phyloP scores from a whole-genome alignment of 768 basidiomycete genomes.

The Naganishia antarctica region DNA sequence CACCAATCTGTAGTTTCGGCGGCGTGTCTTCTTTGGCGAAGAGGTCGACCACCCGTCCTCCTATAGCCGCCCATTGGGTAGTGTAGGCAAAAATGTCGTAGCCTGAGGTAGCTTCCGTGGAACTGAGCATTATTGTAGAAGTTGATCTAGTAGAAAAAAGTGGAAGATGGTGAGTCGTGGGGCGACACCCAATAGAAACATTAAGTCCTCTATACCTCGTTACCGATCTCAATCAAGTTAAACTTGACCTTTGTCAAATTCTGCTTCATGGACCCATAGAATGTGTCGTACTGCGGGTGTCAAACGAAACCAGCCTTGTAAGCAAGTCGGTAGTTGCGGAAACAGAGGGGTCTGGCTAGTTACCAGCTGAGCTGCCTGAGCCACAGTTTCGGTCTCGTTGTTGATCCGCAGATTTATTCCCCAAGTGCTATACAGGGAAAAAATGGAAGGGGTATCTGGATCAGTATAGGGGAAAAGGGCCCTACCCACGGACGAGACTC shows the following conservation, averaged over 20 bases:
- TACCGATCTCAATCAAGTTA: constrained; percentile 27
- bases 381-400: constrained; percentile 26
- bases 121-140: neutral
- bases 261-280: neutral
- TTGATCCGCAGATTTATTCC: constrained; percentile 8
- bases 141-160: neutral
- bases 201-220: constrained; percentile 12
- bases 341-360: neutral
- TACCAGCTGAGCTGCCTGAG: constrained; percentile 22
- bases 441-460: neutral
- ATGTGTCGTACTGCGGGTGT: constrained; percentile 19
- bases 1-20: no score
- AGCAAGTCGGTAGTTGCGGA: neutral
- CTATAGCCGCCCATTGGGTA: constrained; percentile 15
- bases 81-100: constrained; percentile 8
- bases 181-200: no score
- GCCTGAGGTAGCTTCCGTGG: neutral
- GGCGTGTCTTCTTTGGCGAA: no score
- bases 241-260: neutral
- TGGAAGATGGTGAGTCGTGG: neutral
- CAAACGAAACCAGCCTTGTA: no score
- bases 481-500: neutral
- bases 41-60: constrained; percentile 5
- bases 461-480: neutral
- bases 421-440: constrained; percentile 20